A percentile compares a stretch with the other conserved stretches of the same genome.
Evolutionary conservation across 768 basidiomycete species (phyloP).

Genomic region (Collybia mongolica): DNA sequence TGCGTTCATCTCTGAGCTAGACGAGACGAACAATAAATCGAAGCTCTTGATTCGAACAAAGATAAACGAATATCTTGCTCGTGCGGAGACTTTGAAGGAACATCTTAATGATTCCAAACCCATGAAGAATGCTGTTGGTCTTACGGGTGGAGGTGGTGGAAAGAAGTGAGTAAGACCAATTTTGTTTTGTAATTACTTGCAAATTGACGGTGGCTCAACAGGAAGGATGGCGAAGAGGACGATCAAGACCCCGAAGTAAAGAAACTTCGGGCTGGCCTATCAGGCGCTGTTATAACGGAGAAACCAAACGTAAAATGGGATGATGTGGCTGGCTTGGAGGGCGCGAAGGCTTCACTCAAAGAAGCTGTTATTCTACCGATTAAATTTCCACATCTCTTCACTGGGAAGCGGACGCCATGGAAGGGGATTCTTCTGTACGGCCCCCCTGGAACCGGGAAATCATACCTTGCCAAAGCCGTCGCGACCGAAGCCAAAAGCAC

Average conservation of each 20-base stretch:
- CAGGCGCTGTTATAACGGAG: constrained; percentile 87
- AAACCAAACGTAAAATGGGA: constrained; percentile 98
- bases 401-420: constrained; percentile 98
- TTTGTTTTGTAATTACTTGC: not conserved
- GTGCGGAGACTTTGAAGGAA: constrained; percentile 90
- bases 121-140: constrained; percentile 46
- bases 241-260: constrained; percentile 91
- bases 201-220: constrained; percentile 13
- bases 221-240: constrained; percentile 57
- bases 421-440: constrained; percentile 94
- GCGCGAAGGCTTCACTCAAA: constrained; percentile 93
- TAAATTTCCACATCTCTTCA: constrained; percentile 98
- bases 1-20: constrained; percentile 31
- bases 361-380: constrained; percentile 99
- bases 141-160: constrained; percentile 44
- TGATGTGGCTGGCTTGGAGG: constrained; percentile 95
- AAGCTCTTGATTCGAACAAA: constrained; percentile 83
- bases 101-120: constrained; percentile 76
- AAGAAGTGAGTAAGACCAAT: constrained; percentile 39
- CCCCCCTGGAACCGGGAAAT: constrained; percentile 97
- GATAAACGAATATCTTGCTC: constrained; percentile 86
- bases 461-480: constrained; percentile 95
- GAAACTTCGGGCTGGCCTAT: constrained; percentile 90
- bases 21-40: constrained; percentile 94
- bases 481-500: constrained; percentile 99